Conservation (phyloP, 2,329 filamentous ascomycete species). For the Eutypa lata region DNA sequence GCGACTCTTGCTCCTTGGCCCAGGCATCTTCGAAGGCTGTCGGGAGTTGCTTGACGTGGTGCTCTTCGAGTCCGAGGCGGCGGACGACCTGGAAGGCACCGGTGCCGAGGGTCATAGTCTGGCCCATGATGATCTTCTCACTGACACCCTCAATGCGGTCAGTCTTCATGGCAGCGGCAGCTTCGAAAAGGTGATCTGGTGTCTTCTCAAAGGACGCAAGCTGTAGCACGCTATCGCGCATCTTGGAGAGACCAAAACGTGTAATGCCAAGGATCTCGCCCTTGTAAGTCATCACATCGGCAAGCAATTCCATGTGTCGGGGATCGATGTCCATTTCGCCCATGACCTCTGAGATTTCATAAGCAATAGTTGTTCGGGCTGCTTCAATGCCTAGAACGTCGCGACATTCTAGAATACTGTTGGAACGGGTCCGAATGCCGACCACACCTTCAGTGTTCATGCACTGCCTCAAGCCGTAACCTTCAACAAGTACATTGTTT, state of each 20-base stretch:
- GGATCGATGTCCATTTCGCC: slow-evolving; percentile 92
- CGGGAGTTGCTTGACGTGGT: slow-evolving; percentile 55
- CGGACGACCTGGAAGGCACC: slow-evolving; percentile 89
- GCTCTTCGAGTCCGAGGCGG: slow-evolving; percentile 63
- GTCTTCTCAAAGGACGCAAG: slow-evolving; percentile 98
- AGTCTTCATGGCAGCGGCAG: slow-evolving; percentile 85
- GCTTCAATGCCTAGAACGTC: slow-evolving; percentile 94
- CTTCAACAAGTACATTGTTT: slow-evolving; percentile 82
- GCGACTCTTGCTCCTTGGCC: slow-evolving; percentile 33
- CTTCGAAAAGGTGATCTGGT: slow-evolving; percentile 93
- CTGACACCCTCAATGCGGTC: slow-evolving; percentile 91
- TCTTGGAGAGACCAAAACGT: slow-evolving; percentile 92
- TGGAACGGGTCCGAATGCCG: slow-evolving; percentile 70
- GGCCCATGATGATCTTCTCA: slow-evolving; percentile 98
- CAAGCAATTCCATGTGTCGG: slow-evolving; percentile 94
- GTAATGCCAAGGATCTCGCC: slow-evolving; percentile 96
- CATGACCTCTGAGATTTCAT: slow-evolving; percentile 89
- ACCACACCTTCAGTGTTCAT: slow-evolving; percentile 93
- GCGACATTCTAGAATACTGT: slow-evolving; percentile 85
- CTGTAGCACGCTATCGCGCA: slow-evolving; percentile 90
- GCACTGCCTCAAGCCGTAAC: slow-evolving; percentile 83
- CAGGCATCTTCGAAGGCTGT: slow-evolving; percentile 72
- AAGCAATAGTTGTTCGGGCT: slow-evolving; percentile 81
- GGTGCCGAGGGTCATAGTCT: slow-evolving; percentile 87
- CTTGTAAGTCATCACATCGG: slow-evolving; percentile 99